Percentiles rank a stretch among this genome's conserved stretches.
phyloP scores from a whole-genome alignment of 2,329 filamentous ascomycete genomes.

The Tolypocladium sp. region DNA sequence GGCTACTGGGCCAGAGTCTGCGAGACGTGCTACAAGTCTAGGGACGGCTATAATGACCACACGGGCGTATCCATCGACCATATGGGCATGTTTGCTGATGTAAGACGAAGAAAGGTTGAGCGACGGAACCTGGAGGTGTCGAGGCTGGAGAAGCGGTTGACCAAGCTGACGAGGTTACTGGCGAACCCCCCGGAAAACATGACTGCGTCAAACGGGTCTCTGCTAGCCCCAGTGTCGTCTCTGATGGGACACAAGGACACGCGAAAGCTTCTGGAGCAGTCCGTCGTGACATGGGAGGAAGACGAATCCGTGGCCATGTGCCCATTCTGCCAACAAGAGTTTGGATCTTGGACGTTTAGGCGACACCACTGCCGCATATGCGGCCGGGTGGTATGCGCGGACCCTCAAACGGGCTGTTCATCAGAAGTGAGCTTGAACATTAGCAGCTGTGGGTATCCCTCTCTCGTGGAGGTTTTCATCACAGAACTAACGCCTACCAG shows the following conservation, averaged over 20 bases:
- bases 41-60: slow-evolving; percentile 91
- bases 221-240: slow-evolving; percentile 52
- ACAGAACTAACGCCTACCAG: slow-evolving; percentile 1
- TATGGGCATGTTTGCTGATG: slow-evolving; percentile 57
- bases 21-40: slow-evolving; percentile 97
- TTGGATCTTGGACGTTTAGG: slow-evolving; percentile 85
- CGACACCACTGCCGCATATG: slow-evolving; percentile 93
- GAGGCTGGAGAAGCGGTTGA: slow-evolving; percentile 82
- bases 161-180: slow-evolving; percentile 77
- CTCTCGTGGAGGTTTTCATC: not conserved
- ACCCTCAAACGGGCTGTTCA: slow-evolving; percentile 76
- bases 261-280: slow-evolving; percentile 78
- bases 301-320: slow-evolving; percentile 72
- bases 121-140: slow-evolving; percentile 81
- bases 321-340: slow-evolving; percentile 93
- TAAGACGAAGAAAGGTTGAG: slow-evolving; percentile 72
- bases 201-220: slow-evolving; percentile 34
- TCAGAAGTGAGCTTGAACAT: slow-evolving; percentile 75
- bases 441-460: slow-evolving; percentile 33
- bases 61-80: slow-evolving; percentile 64
- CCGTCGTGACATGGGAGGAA: slow-evolving; percentile 90
- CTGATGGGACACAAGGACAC: slow-evolving; percentile 63
- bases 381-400: slow-evolving; percentile 85
- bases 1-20: slow-evolving; percentile 93
- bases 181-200: slow-evolving; percentile 65